Conservation (phyloP, 176 grass and related monocot species). For the Poa annua region DNA sequence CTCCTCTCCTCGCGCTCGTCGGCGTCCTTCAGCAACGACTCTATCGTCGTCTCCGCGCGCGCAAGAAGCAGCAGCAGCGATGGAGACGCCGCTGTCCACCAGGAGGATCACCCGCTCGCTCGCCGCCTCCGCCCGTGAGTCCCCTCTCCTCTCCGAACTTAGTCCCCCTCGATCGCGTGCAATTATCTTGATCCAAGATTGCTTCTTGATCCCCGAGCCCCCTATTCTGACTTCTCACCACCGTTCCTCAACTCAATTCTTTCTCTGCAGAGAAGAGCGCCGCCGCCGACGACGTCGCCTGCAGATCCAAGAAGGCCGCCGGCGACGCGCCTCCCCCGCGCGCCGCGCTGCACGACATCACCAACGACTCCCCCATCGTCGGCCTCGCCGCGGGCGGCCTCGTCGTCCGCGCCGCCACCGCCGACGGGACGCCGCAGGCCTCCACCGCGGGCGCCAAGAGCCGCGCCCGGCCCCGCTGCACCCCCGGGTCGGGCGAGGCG, state of each 20-base stretch:
- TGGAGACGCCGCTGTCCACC: slow-evolving; percentile 70
- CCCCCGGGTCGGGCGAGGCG: slow-evolving; percentile 77
- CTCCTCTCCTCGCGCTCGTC: not conserved
- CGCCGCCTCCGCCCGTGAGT: slow-evolving; percentile 46
- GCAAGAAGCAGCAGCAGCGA: slow-evolving; percentile 12
- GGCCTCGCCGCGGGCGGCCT: slow-evolving; percentile 60
- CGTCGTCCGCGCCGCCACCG: not conserved
- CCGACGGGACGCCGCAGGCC: slow-evolving; percentile 41
- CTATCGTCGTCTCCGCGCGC: not conserved
- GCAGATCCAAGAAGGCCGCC: slow-evolving; percentile 40
- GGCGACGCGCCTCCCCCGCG: slow-evolving; percentile 27
- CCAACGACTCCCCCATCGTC: slow-evolving; percentile 91
- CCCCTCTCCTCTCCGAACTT: no score
- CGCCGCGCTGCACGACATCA: slow-evolving; percentile 77
- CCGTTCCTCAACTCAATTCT: not conserved
- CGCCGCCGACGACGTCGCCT: not conserved
- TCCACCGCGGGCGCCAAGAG: slow-evolving; percentile 51
- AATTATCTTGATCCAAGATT: not conserved
- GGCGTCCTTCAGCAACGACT: not conserved
- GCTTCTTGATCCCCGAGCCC: not conserved
- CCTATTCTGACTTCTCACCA: not conserved
- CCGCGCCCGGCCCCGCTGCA: slow-evolving; percentile 39
- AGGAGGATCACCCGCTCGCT: slow-evolving; percentile 59
- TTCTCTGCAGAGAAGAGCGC: slow-evolving; percentile 13
- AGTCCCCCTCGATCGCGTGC: not conserved